These are phyloP conservation scores for Asterella californica DNA, from an alignment of 225 moss, liverwort and hornwort genomes.

Conservation along the genomic window DNA sequence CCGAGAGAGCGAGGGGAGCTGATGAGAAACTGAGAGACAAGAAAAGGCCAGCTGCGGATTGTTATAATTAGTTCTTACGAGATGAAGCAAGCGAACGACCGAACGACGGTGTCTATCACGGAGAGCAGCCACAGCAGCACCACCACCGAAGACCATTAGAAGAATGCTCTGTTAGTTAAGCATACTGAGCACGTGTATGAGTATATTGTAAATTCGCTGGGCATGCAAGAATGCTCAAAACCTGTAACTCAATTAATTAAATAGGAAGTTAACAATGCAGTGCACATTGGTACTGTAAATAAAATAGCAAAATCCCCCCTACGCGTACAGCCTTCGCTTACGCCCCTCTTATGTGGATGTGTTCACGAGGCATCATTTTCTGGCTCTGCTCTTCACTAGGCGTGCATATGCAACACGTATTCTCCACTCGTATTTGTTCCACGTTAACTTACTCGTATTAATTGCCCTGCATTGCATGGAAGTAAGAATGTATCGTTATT, in stretches of 20 bases:
- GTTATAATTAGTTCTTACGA: background rate
- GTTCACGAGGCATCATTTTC: too few relatives aligned
- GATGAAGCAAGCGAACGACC: background rate
- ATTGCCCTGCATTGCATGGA: too few relatives aligned
- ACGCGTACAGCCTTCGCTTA: too few relatives aligned
- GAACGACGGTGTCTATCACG: background rate
- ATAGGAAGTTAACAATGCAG: conserved; percentile 2
- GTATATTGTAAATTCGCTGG: conserved; percentile 22
- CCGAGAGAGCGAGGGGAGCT: conserved; percentile 6
- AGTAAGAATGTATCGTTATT: too few relatives aligned
- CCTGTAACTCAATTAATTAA: conserved; percentile 2
- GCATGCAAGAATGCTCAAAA: conserved; percentile 12
- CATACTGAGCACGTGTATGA: conserved; percentile 11
- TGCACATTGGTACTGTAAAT: conserved; percentile 9
- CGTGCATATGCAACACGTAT: too few relatives aligned
- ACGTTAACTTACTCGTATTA: too few relatives aligned
- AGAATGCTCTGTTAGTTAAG: background rate
- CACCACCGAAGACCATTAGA: background rate
- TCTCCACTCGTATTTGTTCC: too few relatives aligned
- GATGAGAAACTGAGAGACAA: conserved; percentile 1
- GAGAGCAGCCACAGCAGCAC: conserved; percentile 6
- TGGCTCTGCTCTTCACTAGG: too few relatives aligned
- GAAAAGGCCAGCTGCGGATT: conserved; percentile 2
- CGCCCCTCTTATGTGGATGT: too few relatives aligned
- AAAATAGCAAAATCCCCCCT: background rate